Evolutionary conservation across 768 basidiomycete genomes (phyloP).

Genomic region (Boletus bicolor): DNA sequence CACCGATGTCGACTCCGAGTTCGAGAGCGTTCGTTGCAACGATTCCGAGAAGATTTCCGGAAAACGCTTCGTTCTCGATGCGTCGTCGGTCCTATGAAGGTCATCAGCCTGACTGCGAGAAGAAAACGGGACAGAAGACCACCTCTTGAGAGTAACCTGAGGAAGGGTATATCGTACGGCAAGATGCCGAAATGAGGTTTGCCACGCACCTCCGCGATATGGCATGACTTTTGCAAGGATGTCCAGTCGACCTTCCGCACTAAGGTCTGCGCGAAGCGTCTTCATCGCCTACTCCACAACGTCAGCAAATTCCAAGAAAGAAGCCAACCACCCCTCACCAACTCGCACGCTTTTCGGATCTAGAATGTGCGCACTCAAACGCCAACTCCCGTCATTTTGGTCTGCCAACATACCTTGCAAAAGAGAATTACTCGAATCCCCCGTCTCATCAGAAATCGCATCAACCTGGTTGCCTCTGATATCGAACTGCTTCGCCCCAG

Average conservation of each 20-base stretch:
- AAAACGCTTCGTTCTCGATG: conserved; percentile 86
- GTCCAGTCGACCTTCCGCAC: conserved; percentile 71
- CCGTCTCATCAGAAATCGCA: conserved; percentile 78
- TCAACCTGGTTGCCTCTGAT: conserved; percentile 64
- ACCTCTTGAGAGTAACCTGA: conserved; percentile 75
- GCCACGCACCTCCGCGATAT: conserved; percentile 70
- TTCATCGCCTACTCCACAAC: conserved; percentile 67
- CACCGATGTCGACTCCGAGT: conserved; percentile 87
- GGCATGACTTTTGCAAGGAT: conserved; percentile 73
- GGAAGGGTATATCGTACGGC: background rate
- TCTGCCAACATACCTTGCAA: conserved; percentile 56
- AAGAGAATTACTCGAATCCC: conserved; percentile 86
- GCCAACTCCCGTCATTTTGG: background rate
- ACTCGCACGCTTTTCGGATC: conserved; percentile 80
- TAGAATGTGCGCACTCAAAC: conserved; percentile 23
- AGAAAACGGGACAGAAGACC: background rate
- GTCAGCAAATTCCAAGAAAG: background rate
- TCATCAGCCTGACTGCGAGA: background rate
- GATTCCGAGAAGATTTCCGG: conserved; percentile 78
- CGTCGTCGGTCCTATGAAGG: conserved; percentile 63
- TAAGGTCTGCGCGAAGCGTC: conserved; percentile 64
- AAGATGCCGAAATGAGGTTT: background rate
- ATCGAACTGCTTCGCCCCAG: conserved; percentile 58
- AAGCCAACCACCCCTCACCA: conserved; percentile 44
- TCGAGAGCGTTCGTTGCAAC: conserved; percentile 90